These are phyloP conservation scores for Excoecaria agallocha DNA, from an alignment of 345 rosid genomes.

Conservation along the genomic window DNA sequence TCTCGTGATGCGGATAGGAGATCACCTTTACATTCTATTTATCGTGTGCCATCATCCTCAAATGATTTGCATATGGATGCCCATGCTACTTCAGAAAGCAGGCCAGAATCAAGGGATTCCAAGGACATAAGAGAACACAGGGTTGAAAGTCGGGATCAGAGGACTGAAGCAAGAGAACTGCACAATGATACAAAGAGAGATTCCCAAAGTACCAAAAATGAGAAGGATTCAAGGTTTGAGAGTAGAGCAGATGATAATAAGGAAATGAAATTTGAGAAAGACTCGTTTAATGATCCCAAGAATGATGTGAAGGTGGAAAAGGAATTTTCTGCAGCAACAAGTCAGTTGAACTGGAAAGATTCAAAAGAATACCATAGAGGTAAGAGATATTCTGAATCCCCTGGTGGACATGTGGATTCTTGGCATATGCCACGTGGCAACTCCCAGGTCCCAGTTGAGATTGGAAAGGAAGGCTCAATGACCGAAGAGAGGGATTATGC, in stretches of 20 bases:
- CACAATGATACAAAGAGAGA: conserved; percentile 71
- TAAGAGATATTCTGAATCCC: conserved; percentile 64
- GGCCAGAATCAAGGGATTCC: conserved; percentile 57
- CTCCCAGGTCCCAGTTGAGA: conserved; percentile 53
- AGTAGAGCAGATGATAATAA: conserved; percentile 61
- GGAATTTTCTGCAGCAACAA: conserved; percentile 45
- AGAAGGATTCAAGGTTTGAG: conserved; percentile 68
- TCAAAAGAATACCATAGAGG: conserved; percentile 78
- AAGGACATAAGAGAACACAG: conserved; percentile 60
- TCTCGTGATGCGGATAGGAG: conserved; percentile 78
- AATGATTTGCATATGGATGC: conserved; percentile 61
- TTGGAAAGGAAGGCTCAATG: conserved; percentile 53
- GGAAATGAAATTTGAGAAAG: conserved; percentile 61
- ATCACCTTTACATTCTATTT: conserved; percentile 64
- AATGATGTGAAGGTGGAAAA: conserved; percentile 59
- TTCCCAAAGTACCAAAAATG: conserved; percentile 54
- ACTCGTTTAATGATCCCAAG: conserved; percentile 50
- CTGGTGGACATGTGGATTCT: conserved; percentile 49
- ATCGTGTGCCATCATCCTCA: conserved; percentile 49
- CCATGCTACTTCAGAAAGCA: conserved; percentile 42
- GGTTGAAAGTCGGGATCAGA: conserved; percentile 56
- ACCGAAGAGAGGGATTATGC: conserved; percentile 52
- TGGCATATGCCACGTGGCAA: conserved; percentile 62
- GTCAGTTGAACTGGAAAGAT: conserved; percentile 79
- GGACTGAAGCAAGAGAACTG: conserved; percentile 58